Percentiles rank a stretch among this genome's conserved stretches.
Conservation (phyloP, 2,329 filamentous ascomycete species). For the Cordyceps javanica region DNA sequence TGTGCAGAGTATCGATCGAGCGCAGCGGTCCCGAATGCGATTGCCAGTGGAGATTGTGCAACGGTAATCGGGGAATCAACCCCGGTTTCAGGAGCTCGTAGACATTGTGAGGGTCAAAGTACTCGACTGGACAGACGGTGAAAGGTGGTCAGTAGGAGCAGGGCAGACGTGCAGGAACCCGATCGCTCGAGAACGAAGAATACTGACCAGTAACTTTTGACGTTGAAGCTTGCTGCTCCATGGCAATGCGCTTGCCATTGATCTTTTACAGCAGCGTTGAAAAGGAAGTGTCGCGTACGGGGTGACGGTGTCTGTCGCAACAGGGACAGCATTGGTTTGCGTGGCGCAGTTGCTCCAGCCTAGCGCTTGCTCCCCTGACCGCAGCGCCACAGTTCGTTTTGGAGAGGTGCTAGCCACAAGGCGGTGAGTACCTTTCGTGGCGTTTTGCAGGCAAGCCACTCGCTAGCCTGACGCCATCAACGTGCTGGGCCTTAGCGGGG, state of each 20-base stretch:
- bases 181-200: neutral
- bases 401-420: neutral
- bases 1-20: constrained; percentile 87
- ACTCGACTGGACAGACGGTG: constrained; percentile 63
- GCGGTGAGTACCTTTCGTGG: neutral
- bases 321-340: neutral
- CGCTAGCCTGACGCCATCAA: constrained; percentile 7
- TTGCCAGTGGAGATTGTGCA: constrained; percentile 95
- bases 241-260: constrained; percentile 28
- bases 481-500: constrained; percentile 15
- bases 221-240: constrained; percentile 63
- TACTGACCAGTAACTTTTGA: constrained; percentile 69
- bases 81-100: constrained; percentile 77
- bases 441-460: neutral
- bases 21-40: constrained; percentile 84
- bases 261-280: neutral
- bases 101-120: constrained; percentile 85
- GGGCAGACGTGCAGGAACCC: too few relatives aligned
- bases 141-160: neutral
- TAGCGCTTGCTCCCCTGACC: neutral
- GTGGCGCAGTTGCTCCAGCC: neutral
- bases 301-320: constrained; percentile 1
- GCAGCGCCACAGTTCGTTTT: neutral
- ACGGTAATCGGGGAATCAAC: constrained; percentile 70
- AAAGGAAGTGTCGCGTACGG: neutral